Percentiles rank a stretch among this genome's conserved stretches.
Evolutionary conservation across 2,329 filamentous ascomycete genomes (phyloP).

Genomic region (Zymoseptoria brevis): DNA sequence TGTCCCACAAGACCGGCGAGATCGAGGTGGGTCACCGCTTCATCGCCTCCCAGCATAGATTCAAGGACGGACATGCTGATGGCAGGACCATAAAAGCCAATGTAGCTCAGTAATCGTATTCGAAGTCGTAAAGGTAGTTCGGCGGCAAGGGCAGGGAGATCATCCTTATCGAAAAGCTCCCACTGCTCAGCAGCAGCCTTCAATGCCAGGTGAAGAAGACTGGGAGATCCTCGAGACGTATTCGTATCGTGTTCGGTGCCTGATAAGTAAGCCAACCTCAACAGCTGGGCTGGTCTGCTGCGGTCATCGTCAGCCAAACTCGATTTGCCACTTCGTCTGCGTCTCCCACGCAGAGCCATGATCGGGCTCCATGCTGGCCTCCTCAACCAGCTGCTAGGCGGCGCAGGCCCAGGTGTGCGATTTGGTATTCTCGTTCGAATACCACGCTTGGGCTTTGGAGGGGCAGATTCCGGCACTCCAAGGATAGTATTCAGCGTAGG

Average conservation of each 20-base stretch:
- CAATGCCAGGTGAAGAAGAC: slow-evolving; percentile 44
- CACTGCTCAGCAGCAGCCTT: slow-evolving; percentile 50
- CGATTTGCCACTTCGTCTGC: slow-evolving; percentile 7
- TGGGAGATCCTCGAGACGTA: slow-evolving; percentile 20
- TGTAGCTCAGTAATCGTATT: slow-evolving; percentile 48
- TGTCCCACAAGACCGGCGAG: slow-evolving; percentile 44
- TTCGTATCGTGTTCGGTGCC: slow-evolving; percentile 5
- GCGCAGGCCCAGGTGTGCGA: slow-evolving; percentile 37
- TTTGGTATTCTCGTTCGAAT: slow-evolving; percentile 26
- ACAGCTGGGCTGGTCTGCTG: slow-evolving; percentile 19
- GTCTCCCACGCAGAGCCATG: slow-evolving; percentile 13
- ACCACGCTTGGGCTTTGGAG: slow-evolving; percentile 38
- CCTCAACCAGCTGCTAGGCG: slow-evolving; percentile 40
- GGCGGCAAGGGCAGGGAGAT: slow-evolving; percentile 46
- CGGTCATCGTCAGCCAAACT: slow-evolving; percentile 16
- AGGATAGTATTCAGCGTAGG: slow-evolving; percentile 38
- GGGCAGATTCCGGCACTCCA: slow-evolving; percentile 38
- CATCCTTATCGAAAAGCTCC: slow-evolving; percentile 49
- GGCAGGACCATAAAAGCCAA: slow-evolving; percentile 43
- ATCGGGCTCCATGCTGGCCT: slow-evolving; percentile 22
- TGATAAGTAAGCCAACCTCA: slow-evolving; percentile 20
- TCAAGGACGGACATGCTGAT: slow-evolving; percentile 41
- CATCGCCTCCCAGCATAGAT: slow-evolving; percentile 43
- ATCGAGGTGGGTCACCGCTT: slow-evolving; percentile 45
- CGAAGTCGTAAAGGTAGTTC: slow-evolving; percentile 46